Percentiles rank a stretch among this genome's conserved stretches.
phyloP scores from a whole-genome alignment of 108 stramenopile genomes.

The Halocafeteria seosinensis region DNA sequence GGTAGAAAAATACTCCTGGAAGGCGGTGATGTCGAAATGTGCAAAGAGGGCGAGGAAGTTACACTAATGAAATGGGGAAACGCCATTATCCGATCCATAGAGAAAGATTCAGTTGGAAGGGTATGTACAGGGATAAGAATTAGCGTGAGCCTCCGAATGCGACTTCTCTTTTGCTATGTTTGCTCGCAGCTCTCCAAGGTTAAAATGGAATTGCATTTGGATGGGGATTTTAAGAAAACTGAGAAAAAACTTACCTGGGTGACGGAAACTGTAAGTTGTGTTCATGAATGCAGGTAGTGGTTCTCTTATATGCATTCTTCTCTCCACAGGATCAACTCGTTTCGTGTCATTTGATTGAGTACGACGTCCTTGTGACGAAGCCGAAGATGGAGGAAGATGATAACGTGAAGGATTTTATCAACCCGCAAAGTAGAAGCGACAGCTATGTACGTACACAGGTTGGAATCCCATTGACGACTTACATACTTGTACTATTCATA shows the following conservation, averaged over 20 bases:
- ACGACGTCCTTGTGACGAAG: conserved; percentile 89
- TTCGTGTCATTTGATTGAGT: conserved; percentile 59
- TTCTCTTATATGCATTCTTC: neutral
- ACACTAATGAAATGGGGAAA: conserved; percentile 85
- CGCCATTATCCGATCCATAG: conserved; percentile 59
- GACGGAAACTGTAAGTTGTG: conserved; percentile 47
- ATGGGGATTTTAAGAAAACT: conserved; percentile 72
- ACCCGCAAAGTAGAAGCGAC: conserved; percentile 58
- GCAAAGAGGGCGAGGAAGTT: conserved; percentile 67
- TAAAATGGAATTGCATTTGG: conserved; percentile 25
- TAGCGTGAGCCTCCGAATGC: no score
- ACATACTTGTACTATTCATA: no score
- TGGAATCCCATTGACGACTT: conserved; percentile 57
- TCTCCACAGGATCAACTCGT: conserved; percentile 20
- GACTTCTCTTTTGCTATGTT: no score
- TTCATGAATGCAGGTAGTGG: conserved; percentile 26
- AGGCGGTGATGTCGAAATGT: conserved; percentile 59
- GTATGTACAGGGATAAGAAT: conserved; percentile 25
- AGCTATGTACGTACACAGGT: conserved; percentile 53
- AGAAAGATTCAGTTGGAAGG: conserved; percentile 50
- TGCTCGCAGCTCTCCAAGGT: no score
- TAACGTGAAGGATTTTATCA: conserved; percentile 76
- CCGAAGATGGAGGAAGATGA: conserved; percentile 80
- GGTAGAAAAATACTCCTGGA: conserved; percentile 56
- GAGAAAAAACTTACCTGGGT: conserved; percentile 86